These are phyloP conservation scores for Zizania latifolia DNA, from an alignment of 176 grass and related monocot species.

Conservation along the genomic window DNA sequence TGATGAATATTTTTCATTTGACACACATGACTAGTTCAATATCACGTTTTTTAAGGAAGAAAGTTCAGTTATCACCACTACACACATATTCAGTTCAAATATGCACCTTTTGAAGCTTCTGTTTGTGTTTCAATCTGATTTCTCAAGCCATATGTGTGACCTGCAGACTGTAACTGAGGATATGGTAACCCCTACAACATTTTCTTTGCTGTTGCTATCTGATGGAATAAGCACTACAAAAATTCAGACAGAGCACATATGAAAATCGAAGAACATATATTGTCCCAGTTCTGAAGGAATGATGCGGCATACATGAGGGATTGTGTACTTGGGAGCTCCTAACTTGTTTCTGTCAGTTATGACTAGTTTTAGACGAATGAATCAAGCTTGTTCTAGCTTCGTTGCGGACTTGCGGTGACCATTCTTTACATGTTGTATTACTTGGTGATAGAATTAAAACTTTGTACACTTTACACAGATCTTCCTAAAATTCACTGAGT, in stretches of 20 bases:
- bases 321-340: conserved; percentile 3
- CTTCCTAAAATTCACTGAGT: conserved; percentile 11
- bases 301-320: conserved; percentile 14
- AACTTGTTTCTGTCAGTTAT: background rate
- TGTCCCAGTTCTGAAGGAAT: background rate
- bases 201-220: conserved; percentile 13
- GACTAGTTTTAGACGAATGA: conserved; percentile 24
- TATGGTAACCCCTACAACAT: background rate
- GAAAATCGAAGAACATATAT: background rate
- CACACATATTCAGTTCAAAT: background rate
- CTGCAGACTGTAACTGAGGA: conserved; percentile 24
- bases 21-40: background rate
- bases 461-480: conserved; percentile 7
- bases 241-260: background rate
- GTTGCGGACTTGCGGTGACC: background rate
- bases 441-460: background rate
- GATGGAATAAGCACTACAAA: conserved; percentile 12
- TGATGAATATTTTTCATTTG: background rate
- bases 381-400: background rate
- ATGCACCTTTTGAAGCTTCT: background rate
- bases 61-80: background rate
- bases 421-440: conserved; percentile 19
- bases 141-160: conserved; percentile 1
- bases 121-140: conserved; percentile 6
- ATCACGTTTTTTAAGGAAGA: background rate